Conservation (phyloP, 2,329 filamentous ascomycete genomes). For the Fusarium miscanthi region DNA sequence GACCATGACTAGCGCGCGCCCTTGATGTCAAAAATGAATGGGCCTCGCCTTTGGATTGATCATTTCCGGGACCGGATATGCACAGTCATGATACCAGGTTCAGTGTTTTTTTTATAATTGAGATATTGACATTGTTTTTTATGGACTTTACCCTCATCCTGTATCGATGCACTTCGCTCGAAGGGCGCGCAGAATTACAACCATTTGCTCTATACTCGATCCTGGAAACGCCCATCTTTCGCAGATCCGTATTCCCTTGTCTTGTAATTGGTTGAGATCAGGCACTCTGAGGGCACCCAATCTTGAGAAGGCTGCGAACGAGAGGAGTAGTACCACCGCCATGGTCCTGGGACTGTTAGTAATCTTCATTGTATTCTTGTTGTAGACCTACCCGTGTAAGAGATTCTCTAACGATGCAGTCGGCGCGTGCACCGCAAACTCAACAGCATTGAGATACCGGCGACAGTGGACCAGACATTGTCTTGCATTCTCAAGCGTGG, state of each 20-base stretch:
- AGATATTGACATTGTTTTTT: not conserved
- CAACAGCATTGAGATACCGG: conserved; percentile 23
- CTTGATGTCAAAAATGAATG: conserved; percentile 17
- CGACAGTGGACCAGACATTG: conserved; percentile 33
- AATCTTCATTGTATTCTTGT: accelerated
- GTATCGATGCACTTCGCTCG: conserved; percentile 37
- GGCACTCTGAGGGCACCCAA: conserved; percentile 21
- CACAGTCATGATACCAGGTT: not conserved
- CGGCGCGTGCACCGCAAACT: conserved; percentile 19
- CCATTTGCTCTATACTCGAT: conserved; percentile 39
- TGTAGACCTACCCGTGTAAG: conserved; percentile 18
- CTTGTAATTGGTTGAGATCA: conserved; percentile 31
- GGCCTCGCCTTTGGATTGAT: not conserved
- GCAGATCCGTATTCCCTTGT: conserved; percentile 35
- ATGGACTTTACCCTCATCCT: not conserved
- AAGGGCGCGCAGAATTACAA: conserved; percentile 33
- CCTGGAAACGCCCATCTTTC: conserved; percentile 37
- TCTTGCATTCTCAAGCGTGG: conserved; percentile 29
- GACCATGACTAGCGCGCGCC: conserved; percentile 12
- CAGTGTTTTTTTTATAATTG: not conserved
- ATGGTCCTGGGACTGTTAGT: conserved; percentile 23
- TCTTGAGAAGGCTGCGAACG: conserved; percentile 33
- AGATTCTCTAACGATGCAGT: conserved; percentile 34
- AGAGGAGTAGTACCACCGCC: conserved; percentile 30
- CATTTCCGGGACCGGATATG: not conserved